Evolutionary conservation across 331 rosid genomes (phyloP).

Genomic region (Malus hybrid): DNA sequence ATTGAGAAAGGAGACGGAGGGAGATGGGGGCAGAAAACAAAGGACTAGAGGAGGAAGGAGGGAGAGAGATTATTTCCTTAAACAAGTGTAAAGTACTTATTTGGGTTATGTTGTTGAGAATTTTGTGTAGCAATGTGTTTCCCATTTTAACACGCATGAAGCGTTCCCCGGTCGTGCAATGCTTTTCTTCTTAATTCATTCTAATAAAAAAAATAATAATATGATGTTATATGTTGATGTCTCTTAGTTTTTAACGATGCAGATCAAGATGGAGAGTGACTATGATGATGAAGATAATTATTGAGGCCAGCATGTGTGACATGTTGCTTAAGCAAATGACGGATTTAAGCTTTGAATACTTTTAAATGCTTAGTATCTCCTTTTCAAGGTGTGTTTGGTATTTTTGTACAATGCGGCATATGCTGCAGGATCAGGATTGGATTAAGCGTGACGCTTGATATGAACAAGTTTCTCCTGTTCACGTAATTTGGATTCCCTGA

Average conservation of each 20-base stretch:
- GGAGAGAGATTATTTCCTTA: neutral
- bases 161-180: neutral
- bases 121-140: neutral
- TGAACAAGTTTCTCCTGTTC: neutral
- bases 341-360: slow-evolving; percentile 3
- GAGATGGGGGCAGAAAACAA: neutral
- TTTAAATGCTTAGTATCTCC: slow-evolving; percentile 10
- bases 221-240: neutral
- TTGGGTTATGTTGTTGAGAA: neutral
- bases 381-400: neutral
- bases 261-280: slow-evolving; percentile 29
- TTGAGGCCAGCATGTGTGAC: slow-evolving; percentile 18
- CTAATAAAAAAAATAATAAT: too few relatives aligned
- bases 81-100: neutral
- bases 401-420: neutral
- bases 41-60: neutral
- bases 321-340: slow-evolving; percentile 7
- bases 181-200: too few relatives aligned
- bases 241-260: slow-evolving; percentile 4
- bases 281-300: slow-evolving; percentile 23
- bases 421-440: neutral
- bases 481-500: neutral
- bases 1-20: neutral
- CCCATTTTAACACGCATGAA: neutral
- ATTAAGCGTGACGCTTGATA: slow-evolving; percentile 6